Evolutionary conservation across 441 rosid genomes (phyloP), one percentile per base, ranked within the genome.

Genomic region (Bocquillonia castaneifolia): DNA sequence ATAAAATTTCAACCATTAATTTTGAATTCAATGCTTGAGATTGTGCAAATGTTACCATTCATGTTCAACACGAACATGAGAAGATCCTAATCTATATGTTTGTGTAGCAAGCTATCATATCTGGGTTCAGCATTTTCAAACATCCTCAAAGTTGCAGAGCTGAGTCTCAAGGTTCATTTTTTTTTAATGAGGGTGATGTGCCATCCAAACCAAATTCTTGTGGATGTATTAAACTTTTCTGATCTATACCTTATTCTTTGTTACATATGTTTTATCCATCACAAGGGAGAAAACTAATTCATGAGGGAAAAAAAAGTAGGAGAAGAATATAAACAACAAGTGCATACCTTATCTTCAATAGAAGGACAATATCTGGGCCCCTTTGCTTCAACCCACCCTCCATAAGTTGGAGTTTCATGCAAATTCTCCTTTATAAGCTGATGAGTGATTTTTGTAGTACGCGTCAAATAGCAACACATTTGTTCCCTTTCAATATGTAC

Each of bases 331-430:
- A 9, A 44, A 34, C 20, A 14, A 12, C 0, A 51, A 28, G 29
- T 28, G 22, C 42, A 59, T 78, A 89, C 97, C 97, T 94, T 94
- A 77, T 94, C 99, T 78, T 94, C 99, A 59, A 94, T 94, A 50
- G 97, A 90, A 79, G 99, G 99, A 78, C 99, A 94, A 81, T 94
- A 94, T 83, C 99, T 82, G 71, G 99, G 99, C 69, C 99, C 99
- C 79, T 89, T 94, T 45, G 99, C 96, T 85, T 94, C 97, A 65
- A 91, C 90, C 99, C 99, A 94, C 62, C 99, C 99, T 73, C 99
- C 99, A 82, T 94, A 94, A 59, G 99, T 94, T 74, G 99, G 99
- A 77, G 97, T 91, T 79, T 91, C 99, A 71, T 89, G 96, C 86
- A 94, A 83, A 79, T 91, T 94, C 23, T 94, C 93, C 81, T 74